These are phyloP conservation scores for Syzygium malaccense DNA, from an alignment of 441 rosid genomes.

Conservation along the genomic window DNA sequence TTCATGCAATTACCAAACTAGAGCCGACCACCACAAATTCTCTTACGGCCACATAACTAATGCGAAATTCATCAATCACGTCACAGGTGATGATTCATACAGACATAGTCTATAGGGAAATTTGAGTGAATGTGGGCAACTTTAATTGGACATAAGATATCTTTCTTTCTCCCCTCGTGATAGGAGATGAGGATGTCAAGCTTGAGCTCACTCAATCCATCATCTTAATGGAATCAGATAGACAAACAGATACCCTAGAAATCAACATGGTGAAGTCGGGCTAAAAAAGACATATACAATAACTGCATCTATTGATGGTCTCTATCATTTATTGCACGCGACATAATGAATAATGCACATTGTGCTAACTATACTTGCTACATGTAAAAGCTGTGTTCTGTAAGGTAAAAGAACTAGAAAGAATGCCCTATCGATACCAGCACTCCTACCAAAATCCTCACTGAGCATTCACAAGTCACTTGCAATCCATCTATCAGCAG, in stretches of 20 bases:
- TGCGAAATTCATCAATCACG: not conserved
- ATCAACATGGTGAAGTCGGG: not conserved
- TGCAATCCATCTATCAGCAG: not conserved
- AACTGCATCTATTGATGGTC: not conserved
- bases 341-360: not conserved
- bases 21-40: not conserved
- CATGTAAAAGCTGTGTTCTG: not conserved
- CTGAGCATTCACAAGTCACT: not conserved
- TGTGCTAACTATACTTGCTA: not conserved
- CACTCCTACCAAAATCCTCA: conserved; percentile 1
- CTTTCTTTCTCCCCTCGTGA: not conserved
- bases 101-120: not conserved
- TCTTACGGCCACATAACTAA: not conserved
- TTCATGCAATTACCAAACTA: not conserved
- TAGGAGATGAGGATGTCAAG: not conserved
- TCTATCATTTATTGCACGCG: not conserved
- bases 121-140: not conserved
- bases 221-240: not conserved
- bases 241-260: not conserved
- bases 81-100: not conserved
- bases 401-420: not conserved
- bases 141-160: not conserved
- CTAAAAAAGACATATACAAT: not conserved
- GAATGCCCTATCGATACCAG: not conserved
- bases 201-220: not conserved